phyloP scores from a whole-genome alignment of 2,329 filamentous ascomycete genomes.

The Alternaria metachromatica region DNA sequence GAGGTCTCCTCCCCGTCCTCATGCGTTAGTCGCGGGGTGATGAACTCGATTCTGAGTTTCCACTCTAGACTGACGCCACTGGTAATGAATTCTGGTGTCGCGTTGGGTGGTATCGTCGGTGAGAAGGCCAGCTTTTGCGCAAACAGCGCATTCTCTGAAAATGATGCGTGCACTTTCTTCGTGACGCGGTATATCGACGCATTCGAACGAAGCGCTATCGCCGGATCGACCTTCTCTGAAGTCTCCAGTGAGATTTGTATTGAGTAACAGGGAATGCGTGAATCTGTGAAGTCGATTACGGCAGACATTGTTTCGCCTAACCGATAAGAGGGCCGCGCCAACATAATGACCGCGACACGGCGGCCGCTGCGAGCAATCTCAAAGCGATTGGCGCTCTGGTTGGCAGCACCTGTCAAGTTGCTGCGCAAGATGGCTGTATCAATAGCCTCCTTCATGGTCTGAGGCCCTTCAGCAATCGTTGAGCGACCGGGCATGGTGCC shows the following conservation, averaged over 20 bases:
- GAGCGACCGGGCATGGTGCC: constrained; percentile 56
- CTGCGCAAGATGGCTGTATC: constrained; percentile 84
- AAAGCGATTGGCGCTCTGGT: constrained; percentile 88
- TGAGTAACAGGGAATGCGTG: constrained; percentile 83
- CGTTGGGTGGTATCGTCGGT: constrained; percentile 80
- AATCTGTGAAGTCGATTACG: constrained; percentile 80
- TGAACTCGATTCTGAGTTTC: constrained; percentile 91
- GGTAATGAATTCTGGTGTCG: constrained; percentile 91
- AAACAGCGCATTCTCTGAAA: constrained; percentile 83
- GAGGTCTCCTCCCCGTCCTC: constrained; percentile 39
- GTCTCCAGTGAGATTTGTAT: constrained; percentile 86
- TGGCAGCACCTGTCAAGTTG: constrained; percentile 65
- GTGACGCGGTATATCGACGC: constrained; percentile 88
- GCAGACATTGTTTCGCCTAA: constrained; percentile 87
- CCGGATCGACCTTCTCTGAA: constrained; percentile 79
- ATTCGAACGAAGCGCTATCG: constrained; percentile 82
- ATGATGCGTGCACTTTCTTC: constrained; percentile 77
- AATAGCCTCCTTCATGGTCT: constrained; percentile 81
- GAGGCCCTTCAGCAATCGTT: constrained; percentile 65
- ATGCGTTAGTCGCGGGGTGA: constrained; percentile 68
- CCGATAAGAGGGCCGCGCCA: constrained; percentile 86
- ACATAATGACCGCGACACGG: constrained; percentile 86
- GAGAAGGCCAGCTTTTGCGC: constrained; percentile 79
- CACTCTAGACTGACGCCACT: constrained; percentile 87
- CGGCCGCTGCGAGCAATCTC: constrained; percentile 93